Percentiles rank a stretch among this genome's conserved stretches.
Evolutionary conservation across 169 alveolate genomes (phyloP).

Genomic region (Toxoplasma gondii): DNA sequence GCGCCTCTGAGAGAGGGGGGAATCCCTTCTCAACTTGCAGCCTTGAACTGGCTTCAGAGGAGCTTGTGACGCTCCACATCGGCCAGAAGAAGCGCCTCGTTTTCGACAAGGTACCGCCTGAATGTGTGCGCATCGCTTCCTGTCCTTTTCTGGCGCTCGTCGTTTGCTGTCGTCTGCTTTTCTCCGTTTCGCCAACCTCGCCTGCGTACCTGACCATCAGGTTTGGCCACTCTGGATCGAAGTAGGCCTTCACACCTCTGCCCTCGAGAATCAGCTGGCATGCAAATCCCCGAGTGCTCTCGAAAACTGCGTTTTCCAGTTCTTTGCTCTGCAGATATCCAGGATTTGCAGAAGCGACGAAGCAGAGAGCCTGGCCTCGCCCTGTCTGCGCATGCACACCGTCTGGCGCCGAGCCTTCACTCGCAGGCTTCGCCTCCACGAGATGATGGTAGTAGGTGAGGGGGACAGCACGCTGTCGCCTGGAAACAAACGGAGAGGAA

Average conservation of each 20-base stretch:
- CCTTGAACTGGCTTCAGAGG: no score
- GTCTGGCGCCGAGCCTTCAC: not conserved
- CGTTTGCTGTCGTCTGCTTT: no score
- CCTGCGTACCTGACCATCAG: constrained; percentile 67
- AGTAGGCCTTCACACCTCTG: constrained; percentile 88
- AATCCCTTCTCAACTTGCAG: no score
- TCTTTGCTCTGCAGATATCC: constrained; percentile 70
- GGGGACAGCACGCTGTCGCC: not conserved
- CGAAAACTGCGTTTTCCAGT: constrained; percentile 77
- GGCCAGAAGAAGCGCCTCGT: no score
- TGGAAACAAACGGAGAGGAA: not conserved
- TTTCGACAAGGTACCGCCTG: no score
- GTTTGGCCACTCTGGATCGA: constrained; percentile 83
- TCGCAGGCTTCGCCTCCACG: not conserved
- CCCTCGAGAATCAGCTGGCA: constrained; percentile 87
- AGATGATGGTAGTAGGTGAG: constrained; percentile 27
- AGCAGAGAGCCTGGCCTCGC: not conserved
- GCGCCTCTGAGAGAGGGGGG: no score
- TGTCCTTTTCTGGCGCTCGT: no score
- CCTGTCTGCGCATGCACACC: not conserved
- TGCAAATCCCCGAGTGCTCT: constrained; percentile 83
- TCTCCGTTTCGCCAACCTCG: no score
- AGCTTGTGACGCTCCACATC: no score
- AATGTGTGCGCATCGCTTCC: no score
- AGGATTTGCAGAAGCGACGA: constrained; percentile 64